Conservation (phyloP, 352 stramenopile genomes). For the Pythium volutum region DNA sequence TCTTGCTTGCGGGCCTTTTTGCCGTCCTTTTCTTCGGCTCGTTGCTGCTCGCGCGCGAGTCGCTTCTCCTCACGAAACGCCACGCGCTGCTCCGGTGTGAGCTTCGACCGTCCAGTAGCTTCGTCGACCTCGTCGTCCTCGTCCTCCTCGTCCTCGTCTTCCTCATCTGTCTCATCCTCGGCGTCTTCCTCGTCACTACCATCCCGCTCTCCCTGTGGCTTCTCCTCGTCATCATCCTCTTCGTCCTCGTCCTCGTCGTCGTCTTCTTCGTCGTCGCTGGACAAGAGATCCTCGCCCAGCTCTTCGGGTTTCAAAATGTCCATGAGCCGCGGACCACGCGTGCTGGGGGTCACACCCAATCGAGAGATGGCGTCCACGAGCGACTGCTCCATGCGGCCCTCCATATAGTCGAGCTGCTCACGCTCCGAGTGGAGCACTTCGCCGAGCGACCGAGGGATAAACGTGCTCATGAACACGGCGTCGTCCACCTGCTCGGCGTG, state of each 20-base stretch:
- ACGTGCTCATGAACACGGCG: constrained; percentile 92
- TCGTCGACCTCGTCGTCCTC: constrained; percentile 44
- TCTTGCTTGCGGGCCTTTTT: constrained; percentile 96
- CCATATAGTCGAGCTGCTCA: constrained; percentile 82
- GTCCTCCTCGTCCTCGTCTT: constrained; percentile 24
- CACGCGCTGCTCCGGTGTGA: constrained; percentile 83
- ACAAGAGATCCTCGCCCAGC: constrained; percentile 34
- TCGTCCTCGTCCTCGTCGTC: constrained; percentile 51
- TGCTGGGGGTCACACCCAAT: constrained; percentile 47
- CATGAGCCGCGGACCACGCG: constrained; percentile 58
- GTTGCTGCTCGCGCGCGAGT: constrained; percentile 54
- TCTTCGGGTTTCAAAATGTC: constrained; percentile 69
- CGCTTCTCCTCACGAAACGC: constrained; percentile 83
- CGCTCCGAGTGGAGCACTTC: constrained; percentile 90
- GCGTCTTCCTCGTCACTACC: constrained; percentile 27
- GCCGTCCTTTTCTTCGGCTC: constrained; percentile 52
- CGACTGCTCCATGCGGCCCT: constrained; percentile 85
- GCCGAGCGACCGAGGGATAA: constrained; percentile 93
- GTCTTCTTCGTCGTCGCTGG: constrained; percentile 45
- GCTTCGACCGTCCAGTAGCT: constrained; percentile 32
- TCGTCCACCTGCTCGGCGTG: constrained; percentile 90
- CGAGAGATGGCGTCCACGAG: constrained; percentile 75
- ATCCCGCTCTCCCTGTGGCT: constrained; percentile 60
- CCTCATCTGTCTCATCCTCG: neutral
- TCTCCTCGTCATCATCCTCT: constrained; percentile 25